Evolutionary conservation across 345 rosid species (phyloP), one percentile per base, ranked within the genome.

Genomic region (Gossypium raimondii): DNA sequence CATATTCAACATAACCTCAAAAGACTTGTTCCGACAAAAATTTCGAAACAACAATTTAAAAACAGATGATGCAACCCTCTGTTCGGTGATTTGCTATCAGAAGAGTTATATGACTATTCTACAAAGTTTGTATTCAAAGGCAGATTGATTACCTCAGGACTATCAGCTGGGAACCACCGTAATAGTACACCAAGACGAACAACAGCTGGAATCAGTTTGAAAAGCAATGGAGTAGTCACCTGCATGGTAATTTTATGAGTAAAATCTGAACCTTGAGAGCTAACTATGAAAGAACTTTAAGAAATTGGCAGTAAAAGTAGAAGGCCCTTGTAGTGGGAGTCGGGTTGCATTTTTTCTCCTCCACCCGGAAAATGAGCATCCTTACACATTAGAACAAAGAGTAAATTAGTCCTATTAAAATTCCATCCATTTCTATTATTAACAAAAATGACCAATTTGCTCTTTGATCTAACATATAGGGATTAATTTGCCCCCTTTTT

Each of bases 221-320:
- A 95, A 78, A 95, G 96, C 81, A 95, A 88, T 74, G 99, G 94
- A 2, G 99, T 95, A 5, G 97, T 95, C 81, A 93, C 97, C 99
- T 95, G 89, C 74, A 79, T 12, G 2, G 8, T 27, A 27, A 25
- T 50, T 52, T 16, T 22, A 68, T 44, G 17, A 76, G 82, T 61
- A 59, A 20, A 55, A 25, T 60, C 45, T 1, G 18, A 51, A 70
- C 11, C 56, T 56, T 5, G 16, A 63, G 25, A 60, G 72, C 7
- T 50, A 51, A 51, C 22, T 51, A 27, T 0, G 2, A 22, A 48
- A 69, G 24, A 50, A 25, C 41, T 7, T 50, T 3, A 9, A 24
- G 27, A 69, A 69, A 47, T 24, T 27, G 41, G 41, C 41, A 34
- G 1, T 34, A 34, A 34, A 34, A 34, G 41, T 34, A 22, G 7